Evolutionary conservation across 495 filamentous ascomycete genomes (phyloP).

Genomic region (Oidiodendron maius): DNA sequence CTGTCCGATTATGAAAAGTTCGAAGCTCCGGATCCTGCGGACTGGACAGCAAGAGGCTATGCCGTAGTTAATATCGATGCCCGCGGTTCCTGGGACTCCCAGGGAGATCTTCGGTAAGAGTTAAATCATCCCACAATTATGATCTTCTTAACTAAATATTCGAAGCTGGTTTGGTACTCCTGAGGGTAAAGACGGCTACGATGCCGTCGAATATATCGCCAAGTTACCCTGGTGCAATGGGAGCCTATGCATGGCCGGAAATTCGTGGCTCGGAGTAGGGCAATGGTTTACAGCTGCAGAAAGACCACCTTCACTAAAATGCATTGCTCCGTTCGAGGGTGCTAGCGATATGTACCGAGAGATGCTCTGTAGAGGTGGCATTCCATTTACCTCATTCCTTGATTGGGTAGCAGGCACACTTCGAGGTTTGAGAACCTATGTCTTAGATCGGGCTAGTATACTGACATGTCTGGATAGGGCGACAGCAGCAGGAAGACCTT

Average conservation of each 20-base stretch:
- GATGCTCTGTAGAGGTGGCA: constrained; percentile 29
- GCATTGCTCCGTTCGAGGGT: constrained; percentile 41
- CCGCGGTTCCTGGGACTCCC: constrained; percentile 30
- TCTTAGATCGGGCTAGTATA: neutral
- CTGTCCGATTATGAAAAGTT: neutral
- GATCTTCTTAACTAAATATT: constrained; percentile 16
- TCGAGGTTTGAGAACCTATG: neutral
- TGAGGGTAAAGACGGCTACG: constrained; percentile 12
- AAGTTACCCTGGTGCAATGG: constrained; percentile 36
- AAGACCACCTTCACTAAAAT: constrained; percentile 31
- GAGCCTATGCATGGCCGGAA: constrained; percentile 33
- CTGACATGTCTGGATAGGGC: constrained; percentile 2
- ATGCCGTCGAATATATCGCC: constrained; percentile 33
- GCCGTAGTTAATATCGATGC: constrained; percentile 35
- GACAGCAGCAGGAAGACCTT: constrained; percentile 27
- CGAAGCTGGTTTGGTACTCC: neutral
- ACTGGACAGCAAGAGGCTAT: constrained; percentile 32
- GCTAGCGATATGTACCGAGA: constrained; percentile 35
- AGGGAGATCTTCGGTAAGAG: constrained; percentile 30
- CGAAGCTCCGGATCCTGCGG: constrained; percentile 25
- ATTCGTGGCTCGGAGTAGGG: constrained; percentile 27
- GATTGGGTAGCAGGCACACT: constrained; percentile 20
- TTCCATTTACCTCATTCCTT: constrained; percentile 26
- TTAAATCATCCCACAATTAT: constrained; percentile 33
- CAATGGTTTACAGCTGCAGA: constrained; percentile 35